phyloP scores from a whole-genome alignment of 305 asterid genomes.

The Fraxinus albicans region DNA sequence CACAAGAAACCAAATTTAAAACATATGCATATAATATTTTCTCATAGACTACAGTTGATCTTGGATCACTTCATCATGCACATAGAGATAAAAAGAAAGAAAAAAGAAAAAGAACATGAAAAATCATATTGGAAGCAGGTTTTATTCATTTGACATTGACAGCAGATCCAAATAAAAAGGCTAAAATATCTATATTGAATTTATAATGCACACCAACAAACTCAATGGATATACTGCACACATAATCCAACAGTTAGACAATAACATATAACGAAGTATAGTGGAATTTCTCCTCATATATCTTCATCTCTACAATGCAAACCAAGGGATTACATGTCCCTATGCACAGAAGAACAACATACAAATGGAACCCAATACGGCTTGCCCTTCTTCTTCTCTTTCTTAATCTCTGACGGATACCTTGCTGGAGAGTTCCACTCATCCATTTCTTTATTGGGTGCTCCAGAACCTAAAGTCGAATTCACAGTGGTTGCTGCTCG shows the following conservation, averaged over 20 bases:
- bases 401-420: constrained; percentile 72
- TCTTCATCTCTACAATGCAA: not conserved
- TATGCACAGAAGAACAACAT: constrained; percentile 80
- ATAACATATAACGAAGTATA: constrained; percentile 1
- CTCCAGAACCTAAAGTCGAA: constrained; percentile 29
- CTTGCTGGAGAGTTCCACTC: constrained; percentile 86
- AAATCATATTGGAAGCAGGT: not conserved
- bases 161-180: not conserved
- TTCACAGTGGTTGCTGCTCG: constrained; percentile 35
- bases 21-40: not conserved
- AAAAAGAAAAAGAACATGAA: not conserved
- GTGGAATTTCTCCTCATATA: not conserved
- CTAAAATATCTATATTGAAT: not conserved
- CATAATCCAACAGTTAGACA: not conserved
- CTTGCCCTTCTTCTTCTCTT: constrained; percentile 71
- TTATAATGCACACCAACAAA: not conserved
- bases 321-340: constrained; percentile 41
- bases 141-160: not conserved
- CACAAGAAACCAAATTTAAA: not conserved
- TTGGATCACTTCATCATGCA: not conserved
- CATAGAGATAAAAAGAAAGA: not conserved
- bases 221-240: not conserved
- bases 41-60: not conserved
- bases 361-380: constrained; percentile 83
- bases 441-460: constrained; percentile 48